Evolutionary conservation across 2,329 filamentous ascomycete genomes (phyloP), one percentile per base, ranked within the genome.

Genomic region (Sarocladium oryzae): DNA sequence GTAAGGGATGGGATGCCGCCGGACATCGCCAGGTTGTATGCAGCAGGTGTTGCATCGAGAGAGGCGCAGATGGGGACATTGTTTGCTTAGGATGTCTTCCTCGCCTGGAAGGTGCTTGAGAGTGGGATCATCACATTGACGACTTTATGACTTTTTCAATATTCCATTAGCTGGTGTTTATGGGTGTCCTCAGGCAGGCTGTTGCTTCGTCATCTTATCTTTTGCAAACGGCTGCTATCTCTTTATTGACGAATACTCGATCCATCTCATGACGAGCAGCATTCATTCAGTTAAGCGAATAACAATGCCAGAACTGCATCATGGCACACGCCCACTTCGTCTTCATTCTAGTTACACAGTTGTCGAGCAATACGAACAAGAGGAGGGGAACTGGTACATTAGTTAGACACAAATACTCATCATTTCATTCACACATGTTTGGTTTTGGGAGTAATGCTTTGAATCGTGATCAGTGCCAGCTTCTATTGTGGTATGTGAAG

Each of bases 1-100:
- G 40, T 13, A 43, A 61, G 49, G 67, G 67, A n/a, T 74, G 71
- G 69, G 60, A 63, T 0, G 66, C 63, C 1, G 62, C 61, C 26
- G 73, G 73, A 7, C 79, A 82, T 56, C 68, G 71, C 8, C 67
- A 72, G 30, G 75, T 79, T 57, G 70, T 87, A 2, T 88, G 85
- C 62, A 86, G 84, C 60, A 73, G 76, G 16, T 88, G 85, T 65
- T 87, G 84, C 61, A 75, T 86, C 2, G 85, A 88, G 62, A 74
- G 72, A 21, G 84, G 83, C 0, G 60, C 68, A 18, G 77, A 86
- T 50, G 84, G 84, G 23, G 82, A 87, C 45, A 76, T 86, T 4
- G 77, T 81, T 53, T 88, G 85, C 59, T 65, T 86, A 45, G 81
- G 81, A 1, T 88, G 85, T 56, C 68, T 84, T 36, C 70, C 70